Conservation (phyloP, 257 asterid species). For the Solanum chiquidenum region DNA sequence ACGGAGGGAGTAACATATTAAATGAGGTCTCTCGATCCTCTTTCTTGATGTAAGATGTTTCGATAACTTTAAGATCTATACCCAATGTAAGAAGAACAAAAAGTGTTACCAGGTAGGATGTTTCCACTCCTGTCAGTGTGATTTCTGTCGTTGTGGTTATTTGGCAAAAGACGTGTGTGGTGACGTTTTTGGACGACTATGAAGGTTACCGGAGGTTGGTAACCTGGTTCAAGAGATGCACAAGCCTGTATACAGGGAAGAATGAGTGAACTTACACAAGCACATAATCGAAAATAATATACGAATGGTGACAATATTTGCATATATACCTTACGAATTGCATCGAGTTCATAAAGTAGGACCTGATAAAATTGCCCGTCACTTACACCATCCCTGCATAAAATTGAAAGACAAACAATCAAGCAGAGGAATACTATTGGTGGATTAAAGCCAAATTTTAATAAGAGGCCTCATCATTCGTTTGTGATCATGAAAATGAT, state of each 20-base stretch:
- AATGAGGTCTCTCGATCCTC: background rate
- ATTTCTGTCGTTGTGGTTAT: constrained; percentile 75
- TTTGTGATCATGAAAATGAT: background rate
- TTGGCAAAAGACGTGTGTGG: constrained; percentile 81
- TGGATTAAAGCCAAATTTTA: background rate
- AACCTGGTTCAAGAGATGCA: constrained; percentile 94
- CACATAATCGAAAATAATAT: background rate
- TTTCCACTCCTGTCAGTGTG: constrained; percentile 90
- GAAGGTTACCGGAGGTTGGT: constrained; percentile 96
- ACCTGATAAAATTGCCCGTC: constrained; percentile 97
- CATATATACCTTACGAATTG: constrained; percentile 68
- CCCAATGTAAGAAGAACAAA: background rate
- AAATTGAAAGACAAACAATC: background rate
- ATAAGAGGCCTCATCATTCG: background rate
- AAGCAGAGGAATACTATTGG: background rate
- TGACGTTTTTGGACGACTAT: constrained; percentile 94
- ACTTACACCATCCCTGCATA: constrained; percentile 87
- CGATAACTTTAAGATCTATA: background rate
- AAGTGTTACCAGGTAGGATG: constrained; percentile 64
- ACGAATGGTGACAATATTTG: background rate
- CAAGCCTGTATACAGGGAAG: constrained; percentile 49
- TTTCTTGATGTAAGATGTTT: background rate
- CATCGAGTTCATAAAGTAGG: constrained; percentile 80
- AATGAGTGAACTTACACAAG: background rate
- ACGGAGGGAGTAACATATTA: background rate